A percentile compares a stretch with the other conserved stretches of the same genome.
Conservation (phyloP, 306 rosid species). For the Castanea sativa region DNA sequence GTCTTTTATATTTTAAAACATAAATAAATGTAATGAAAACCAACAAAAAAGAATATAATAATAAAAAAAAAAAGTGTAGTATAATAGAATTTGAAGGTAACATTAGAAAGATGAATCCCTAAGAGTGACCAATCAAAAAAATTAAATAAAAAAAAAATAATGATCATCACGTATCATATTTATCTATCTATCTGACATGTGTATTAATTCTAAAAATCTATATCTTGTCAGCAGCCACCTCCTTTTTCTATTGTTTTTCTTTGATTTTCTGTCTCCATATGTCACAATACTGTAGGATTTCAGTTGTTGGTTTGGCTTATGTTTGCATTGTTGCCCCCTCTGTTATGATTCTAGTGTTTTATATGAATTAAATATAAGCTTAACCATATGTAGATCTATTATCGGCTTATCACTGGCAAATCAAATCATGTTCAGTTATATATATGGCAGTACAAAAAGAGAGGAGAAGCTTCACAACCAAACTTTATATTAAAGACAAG, state of each 20-base stretch:
- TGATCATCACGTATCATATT: too few species aligned
- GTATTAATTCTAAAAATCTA: background rate
- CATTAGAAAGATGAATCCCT: too few species aligned
- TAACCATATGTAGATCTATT: background rate
- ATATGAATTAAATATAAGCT: too few species aligned
- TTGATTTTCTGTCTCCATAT: background rate
- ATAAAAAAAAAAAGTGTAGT: too few species aligned
- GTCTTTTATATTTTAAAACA: too few species aligned
- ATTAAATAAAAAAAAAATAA: too few species aligned
- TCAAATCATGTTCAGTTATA: conserved; percentile 32
- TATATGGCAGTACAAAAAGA: conserved; percentile 41
- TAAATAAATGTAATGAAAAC: too few species aligned
- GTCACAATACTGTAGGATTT: background rate
- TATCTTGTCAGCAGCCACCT: background rate
- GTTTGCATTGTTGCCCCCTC: background rate
- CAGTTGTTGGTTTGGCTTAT: background rate
- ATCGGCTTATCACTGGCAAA: background rate
- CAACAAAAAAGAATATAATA: too few species aligned
- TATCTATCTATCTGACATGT: background rate
- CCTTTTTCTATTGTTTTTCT: background rate
- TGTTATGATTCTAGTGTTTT: background rate
- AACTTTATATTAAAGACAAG: conserved; percentile 34
- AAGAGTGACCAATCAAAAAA: too few species aligned
- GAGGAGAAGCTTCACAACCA: conserved; percentile 31
- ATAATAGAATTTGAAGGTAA: too few species aligned